Percentiles rank a stretch among this genome's conserved stretches.
Conservation (phyloP, 768 basidiomycete species). For the Ramaria sp. region DNA sequence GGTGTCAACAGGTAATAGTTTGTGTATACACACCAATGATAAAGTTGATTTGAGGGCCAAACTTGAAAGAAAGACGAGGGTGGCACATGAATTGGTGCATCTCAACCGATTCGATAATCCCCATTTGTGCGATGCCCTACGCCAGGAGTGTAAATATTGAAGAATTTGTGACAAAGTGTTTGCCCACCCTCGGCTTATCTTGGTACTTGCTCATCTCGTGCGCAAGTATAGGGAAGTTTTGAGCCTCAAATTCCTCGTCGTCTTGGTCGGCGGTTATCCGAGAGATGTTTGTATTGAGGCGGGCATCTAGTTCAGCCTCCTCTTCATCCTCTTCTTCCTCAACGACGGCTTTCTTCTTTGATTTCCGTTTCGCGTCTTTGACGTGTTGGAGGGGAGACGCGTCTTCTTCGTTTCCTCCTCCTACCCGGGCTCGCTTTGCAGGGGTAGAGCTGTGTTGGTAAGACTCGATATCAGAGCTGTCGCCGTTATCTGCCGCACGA, state of each 20-base stretch:
- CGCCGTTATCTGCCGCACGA: constrained; percentile 23
- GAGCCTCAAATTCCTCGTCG: constrained; percentile 57
- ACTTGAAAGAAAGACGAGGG: constrained; percentile 67
- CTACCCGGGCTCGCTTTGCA: constrained; percentile 35
- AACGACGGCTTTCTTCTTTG: constrained; percentile 18
- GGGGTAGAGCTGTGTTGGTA: constrained; percentile 21
- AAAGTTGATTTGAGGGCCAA: constrained; percentile 94
- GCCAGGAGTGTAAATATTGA: background rate
- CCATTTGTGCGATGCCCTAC: constrained; percentile 74
- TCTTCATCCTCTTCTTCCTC: constrained; percentile 15
- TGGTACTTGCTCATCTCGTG: constrained; percentile 37
- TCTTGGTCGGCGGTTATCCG: constrained; percentile 30
- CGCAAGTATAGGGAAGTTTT: constrained; percentile 46
- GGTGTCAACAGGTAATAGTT: background rate
- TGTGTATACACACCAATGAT: constrained; percentile 59
- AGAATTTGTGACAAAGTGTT: background rate
- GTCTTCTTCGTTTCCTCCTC: constrained; percentile 25
- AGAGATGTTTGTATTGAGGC: constrained; percentile 5
- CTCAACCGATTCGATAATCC: constrained; percentile 79
- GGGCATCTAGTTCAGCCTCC: constrained; percentile 8
- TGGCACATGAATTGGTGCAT: constrained; percentile 98
- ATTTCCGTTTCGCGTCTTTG: constrained; percentile 23
- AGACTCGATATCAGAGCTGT: constrained; percentile 31
- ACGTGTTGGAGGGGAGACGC: constrained; percentile 18
- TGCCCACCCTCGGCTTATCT: constrained; percentile 37